Conservation (phyloP, 805 yeast genomes). For the Myxozyma sirexii region DNA sequence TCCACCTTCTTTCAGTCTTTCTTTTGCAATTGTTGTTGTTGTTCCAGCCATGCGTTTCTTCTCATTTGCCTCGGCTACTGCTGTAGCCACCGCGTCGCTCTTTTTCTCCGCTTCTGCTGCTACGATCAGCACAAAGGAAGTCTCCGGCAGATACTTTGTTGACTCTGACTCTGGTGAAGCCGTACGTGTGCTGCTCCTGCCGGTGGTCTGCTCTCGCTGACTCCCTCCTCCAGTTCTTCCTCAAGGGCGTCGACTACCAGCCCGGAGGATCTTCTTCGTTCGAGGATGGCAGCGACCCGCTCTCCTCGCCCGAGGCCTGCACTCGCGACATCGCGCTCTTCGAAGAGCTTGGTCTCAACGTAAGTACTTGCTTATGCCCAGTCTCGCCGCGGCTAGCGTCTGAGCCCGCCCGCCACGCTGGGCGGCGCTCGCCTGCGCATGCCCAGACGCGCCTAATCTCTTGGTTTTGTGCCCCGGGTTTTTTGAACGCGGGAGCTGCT, state of each 20-base stretch:
- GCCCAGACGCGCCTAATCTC: no score
- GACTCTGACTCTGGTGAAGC: slow-evolving; percentile 76
- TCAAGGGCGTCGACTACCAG: slow-evolving; percentile 91
- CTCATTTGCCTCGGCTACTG: slow-evolving; percentile 12
- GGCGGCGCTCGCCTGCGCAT: no score
- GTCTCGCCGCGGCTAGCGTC: no score
- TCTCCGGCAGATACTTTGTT: slow-evolving; percentile 70
- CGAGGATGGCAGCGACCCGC: slow-evolving; percentile 58
- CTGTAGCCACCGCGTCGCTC: slow-evolving; percentile 6
- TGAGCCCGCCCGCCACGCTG: no score
- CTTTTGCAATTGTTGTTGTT: neutral
- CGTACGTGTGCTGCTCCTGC: slow-evolving; percentile 46
- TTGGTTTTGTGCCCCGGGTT: no score
- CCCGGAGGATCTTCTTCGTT: slow-evolving; percentile 88
- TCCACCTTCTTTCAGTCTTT: neutral
- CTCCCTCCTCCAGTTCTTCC: slow-evolving; percentile 55
- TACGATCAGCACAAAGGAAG: slow-evolving; percentile 63
- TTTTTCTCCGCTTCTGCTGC: slow-evolving; percentile 13
- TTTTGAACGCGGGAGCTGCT: neutral
- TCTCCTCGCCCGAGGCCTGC: slow-evolving; percentile 71
- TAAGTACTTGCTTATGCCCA: slow-evolving; percentile 9
- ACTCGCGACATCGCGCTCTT: slow-evolving; percentile 80
- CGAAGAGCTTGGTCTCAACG: slow-evolving; percentile 80
- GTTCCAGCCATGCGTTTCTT: slow-evolving; percentile 11
- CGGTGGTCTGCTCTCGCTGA: neutral